phyloP scores from a whole-genome alignment of 2,329 filamentous ascomycete species.

The Sclerotinia subarctica region DNA sequence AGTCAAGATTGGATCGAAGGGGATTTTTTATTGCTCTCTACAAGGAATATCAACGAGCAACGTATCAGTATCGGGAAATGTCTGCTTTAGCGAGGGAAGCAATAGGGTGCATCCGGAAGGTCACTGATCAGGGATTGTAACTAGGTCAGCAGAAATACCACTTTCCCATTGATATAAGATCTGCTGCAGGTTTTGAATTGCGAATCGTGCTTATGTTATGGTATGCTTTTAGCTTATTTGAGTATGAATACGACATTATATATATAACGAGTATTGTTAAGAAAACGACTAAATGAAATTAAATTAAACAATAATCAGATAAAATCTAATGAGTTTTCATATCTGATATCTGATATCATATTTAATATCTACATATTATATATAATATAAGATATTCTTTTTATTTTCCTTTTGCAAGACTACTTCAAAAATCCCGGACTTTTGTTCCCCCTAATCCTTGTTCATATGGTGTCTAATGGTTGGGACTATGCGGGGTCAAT shows the following conservation, averaged over 20 bases:
- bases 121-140: not conserved
- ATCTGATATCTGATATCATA: too few relatives aligned
- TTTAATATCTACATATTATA: not conserved
- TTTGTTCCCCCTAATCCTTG: not conserved
- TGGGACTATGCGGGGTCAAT: conserved; percentile 6
- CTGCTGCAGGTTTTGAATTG: not conserved
- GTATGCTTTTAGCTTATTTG: not conserved
- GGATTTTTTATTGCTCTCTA: not conserved
- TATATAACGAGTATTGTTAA: not conserved
- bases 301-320: not conserved
- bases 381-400: not conserved
- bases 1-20: not conserved
- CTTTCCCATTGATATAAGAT: not conserved
- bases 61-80: conserved; percentile 11
- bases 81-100: conserved; percentile 18
- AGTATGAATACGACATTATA: not conserved
- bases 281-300: not conserved
- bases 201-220: not conserved
- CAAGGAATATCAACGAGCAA: conserved; percentile 1
- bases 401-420: not conserved
- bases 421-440: not conserved
- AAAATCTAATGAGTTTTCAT: not conserved
- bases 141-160: not conserved
- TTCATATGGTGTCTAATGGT: not conserved
- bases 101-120: conserved; percentile 16